These are phyloP conservation scores for Leishmania major DNA, from an alignment of 208 protist species.

Conservation along the genomic window DNA sequence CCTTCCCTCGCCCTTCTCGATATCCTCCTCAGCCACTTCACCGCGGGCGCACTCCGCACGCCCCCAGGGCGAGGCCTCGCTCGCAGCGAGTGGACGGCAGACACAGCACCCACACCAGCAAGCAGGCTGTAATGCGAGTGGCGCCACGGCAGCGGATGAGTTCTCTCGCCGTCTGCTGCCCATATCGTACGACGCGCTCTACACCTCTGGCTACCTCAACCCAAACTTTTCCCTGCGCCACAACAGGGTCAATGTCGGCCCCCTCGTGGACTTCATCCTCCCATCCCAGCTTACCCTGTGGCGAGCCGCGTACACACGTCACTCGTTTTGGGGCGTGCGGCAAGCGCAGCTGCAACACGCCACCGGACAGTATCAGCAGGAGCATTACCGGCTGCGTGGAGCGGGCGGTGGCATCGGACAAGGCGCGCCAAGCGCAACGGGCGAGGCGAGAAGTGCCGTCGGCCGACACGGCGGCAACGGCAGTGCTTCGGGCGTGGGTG, in stretches of 20 bases:
- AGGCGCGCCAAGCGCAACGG: neutral
- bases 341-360: constrained; percentile 33
- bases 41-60: neutral
- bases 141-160: neutral
- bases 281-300: constrained; percentile 37
- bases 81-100: neutral
- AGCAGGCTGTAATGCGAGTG: neutral
- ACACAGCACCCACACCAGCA: neutral
- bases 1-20: neutral
- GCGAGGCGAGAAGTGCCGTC: neutral
- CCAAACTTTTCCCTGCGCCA: constrained; percentile 50
- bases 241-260: constrained; percentile 46
- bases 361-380: constrained; percentile 9
- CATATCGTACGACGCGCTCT: constrained; percentile 48
- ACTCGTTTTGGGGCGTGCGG: constrained; percentile 44
- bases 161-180: constrained; percentile 36
- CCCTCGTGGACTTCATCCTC: constrained; percentile 46
- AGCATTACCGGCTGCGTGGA: neutral
- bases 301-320: constrained; percentile 44
- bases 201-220: constrained; percentile 51
- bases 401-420: neutral
- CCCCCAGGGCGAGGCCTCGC: neutral
- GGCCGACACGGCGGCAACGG: neutral
- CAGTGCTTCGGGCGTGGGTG: neutral
- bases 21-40: neutral